phyloP scores from a whole-genome alignment of 2,329 filamentous ascomycete genomes.

The Fusarium lyarnte region DNA sequence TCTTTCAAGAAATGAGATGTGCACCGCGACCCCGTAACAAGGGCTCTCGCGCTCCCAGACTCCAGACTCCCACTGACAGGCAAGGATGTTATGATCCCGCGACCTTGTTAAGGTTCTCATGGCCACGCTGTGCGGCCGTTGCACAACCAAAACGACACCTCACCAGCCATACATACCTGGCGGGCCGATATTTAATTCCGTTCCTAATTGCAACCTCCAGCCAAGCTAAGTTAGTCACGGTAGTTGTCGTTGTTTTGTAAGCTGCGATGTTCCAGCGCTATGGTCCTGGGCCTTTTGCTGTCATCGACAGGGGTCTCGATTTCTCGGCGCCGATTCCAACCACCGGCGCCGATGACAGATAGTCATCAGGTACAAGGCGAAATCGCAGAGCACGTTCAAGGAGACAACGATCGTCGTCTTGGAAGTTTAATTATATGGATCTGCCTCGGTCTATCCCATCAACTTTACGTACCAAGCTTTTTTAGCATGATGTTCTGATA shows the following conservation, averaged over 20 bases:
- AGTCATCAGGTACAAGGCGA: conserved; percentile 20
- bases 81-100: conserved; percentile 19
- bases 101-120: conserved; percentile 21
- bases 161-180: background rate
- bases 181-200: background rate
- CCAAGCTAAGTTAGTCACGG: background rate
- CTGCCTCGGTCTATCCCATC: background rate
- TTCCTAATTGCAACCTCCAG: background rate
- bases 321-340: conserved; percentile 25
- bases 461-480: background rate
- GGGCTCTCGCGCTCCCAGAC: background rate
- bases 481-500: background rate
- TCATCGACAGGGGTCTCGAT: background rate
- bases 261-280: conserved; percentile 1
- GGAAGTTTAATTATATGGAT: conserved; percentile 17
- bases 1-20: conserved; percentile 4
- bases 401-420: conserved; percentile 13
- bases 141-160: background rate
- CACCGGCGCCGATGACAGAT: conserved; percentile 27
- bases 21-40: background rate
- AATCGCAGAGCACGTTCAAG: conserved; percentile 6
- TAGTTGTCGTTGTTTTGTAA: background rate
- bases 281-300: background rate
- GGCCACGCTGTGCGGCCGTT: conserved; percentile 22
- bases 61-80: background rate